Percentiles rank a stretch among this genome's conserved stretches.
Evolutionary conservation across 1,139 yeast species (phyloP).

Genomic region (Hemisphaericaspora lyxosophila): DNA sequence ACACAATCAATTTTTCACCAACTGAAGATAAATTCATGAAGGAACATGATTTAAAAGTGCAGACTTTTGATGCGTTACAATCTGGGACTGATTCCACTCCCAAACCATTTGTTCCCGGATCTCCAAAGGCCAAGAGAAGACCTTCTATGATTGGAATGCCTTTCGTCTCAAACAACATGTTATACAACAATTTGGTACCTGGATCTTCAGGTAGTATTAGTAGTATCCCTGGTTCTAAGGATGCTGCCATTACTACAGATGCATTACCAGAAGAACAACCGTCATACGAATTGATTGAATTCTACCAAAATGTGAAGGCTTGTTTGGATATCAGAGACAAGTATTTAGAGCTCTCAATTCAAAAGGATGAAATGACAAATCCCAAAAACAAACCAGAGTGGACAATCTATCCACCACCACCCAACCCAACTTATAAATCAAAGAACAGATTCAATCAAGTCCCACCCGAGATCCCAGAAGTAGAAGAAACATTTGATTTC

Average conservation of each 20-base stretch:
- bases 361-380: slow-evolving; percentile 63
- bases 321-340: slow-evolving; percentile 77
- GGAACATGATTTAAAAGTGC: slow-evolving; percentile 69
- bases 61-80: slow-evolving; percentile 59
- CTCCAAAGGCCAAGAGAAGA: slow-evolving; percentile 40
- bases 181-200: slow-evolving; percentile 15
- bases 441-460: slow-evolving; percentile 58
- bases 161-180: slow-evolving; percentile 19
- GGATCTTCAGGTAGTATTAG: slow-evolving; percentile 17
- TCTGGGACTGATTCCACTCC: slow-evolving; percentile 8
- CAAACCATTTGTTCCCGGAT: slow-evolving; percentile 12
- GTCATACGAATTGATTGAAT: slow-evolving; percentile 64
- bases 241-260: slow-evolving; percentile 32
- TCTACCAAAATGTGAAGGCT: slow-evolving; percentile 67
- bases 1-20: slow-evolving; percentile 60
- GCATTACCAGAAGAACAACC: slow-evolving; percentile 68
- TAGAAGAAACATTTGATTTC: slow-evolving; percentile 57
- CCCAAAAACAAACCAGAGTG: slow-evolving; percentile 77
- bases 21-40: slow-evolving; percentile 66
- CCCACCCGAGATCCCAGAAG: slow-evolving; percentile 27
- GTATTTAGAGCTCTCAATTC: slow-evolving; percentile 71
- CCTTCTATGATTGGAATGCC: slow-evolving; percentile 55
- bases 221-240: slow-evolving; percentile 10
- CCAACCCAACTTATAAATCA: slow-evolving; percentile 85
- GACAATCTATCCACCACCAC: slow-evolving; percentile 91